Base-by-base conservation (phyloP, 192 early-diverging fungal species). In the Mortierella antarctica region DNA sequence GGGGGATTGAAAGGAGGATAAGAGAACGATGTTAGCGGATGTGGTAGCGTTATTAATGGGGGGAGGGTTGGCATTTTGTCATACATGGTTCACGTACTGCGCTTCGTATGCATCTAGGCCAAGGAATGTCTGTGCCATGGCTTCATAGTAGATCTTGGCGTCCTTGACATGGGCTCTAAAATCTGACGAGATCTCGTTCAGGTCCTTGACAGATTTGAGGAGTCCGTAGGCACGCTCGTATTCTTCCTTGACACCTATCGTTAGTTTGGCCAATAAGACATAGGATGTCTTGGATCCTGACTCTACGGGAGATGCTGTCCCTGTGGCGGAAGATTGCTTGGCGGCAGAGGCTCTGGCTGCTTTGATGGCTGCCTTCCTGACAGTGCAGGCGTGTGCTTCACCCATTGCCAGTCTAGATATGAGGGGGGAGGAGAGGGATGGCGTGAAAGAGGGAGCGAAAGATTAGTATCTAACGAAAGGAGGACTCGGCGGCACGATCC, bases 171-270 rank as follows among this genome's bases (percentile, higher is more conserved):
- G 88, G 13, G 83, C 78, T 60, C 84, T 76, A 18, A 90, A 84
- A 31, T 90, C 87, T 9, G 70, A 65, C 42, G 86, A 82, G n/a
- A 90, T 83, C 62, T 90, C 86, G 44, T 83, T 76, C 46, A 79
- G 56, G 50, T 82, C 83, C 59, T 85, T 85, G 46, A 88, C 79
- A 40, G 87, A 86, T 14, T 85, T 85, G 7, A 90, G 67, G 20
- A 90, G 62, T 0, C 89, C 89, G 63, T 87, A 83, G 0, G 89
- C 89, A 31, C 83, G 83, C 55, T 90, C 89, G 63, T 90, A 90
- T 41, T 88, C 83, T 40, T 82, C 85, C 39, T 86, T 84, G 31
- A 90, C 85, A 7, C 87, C 87, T 23, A 90, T 84, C 5, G 87
- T 85, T 9, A 90, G 54, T 31, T 90, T 90, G 7, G 87, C 89